Base-by-base conservation (phyloP, 2,329 filamentous ascomycete species). In the Cordyceps tenuipes region DNA sequence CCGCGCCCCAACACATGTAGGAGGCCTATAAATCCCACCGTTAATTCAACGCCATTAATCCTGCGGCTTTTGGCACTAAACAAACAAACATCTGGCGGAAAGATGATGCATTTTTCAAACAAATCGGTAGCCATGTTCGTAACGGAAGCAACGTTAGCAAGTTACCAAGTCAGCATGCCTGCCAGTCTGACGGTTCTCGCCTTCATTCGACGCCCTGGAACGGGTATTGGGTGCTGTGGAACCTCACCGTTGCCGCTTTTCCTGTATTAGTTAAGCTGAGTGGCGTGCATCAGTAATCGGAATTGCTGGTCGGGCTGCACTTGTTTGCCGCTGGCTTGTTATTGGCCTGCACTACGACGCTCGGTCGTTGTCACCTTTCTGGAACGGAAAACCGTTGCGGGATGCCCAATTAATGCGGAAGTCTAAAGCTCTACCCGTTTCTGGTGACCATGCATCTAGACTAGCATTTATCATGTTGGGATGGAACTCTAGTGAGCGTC, bases 271-370 rank as follows among this genome's bases (percentile, higher is more conserved):
- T 44, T 60, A 59, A 59, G 57, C 23, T 15, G 19, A 53, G 29
- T 26, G 34, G 49, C 31, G 29, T 47, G 29, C 58, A 60, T 60
- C 58, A 60, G 58, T 60, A 60, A 60, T 60, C 58, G 52, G 46
- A 56, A 60, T 55, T 60, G 41, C 31, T 60, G 19, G 34, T 34
- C 36, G 5, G 52, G 46, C 36, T 56, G 44, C 39, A 17, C 17
- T 43, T 17, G 15, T 17, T n/a, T 17, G 7, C 34, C 39, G 21
- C 51, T 21, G 34, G 51, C 39, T 50, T 9, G 7, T 36, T 44
- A 60, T 55, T 60, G 58, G 58, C 21, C 26, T 17, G 17, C n/a
- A 8, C 58, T 34, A 21, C 51, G 34, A 49, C 43, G 44, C 58
- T 43, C 34, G 34, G 34, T 59, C 39, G 56, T 59, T 58, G 46